Conservation (phyloP, 2,329 filamentous ascomycete genomes). For the Neofusicoccum laricinum region DNA sequence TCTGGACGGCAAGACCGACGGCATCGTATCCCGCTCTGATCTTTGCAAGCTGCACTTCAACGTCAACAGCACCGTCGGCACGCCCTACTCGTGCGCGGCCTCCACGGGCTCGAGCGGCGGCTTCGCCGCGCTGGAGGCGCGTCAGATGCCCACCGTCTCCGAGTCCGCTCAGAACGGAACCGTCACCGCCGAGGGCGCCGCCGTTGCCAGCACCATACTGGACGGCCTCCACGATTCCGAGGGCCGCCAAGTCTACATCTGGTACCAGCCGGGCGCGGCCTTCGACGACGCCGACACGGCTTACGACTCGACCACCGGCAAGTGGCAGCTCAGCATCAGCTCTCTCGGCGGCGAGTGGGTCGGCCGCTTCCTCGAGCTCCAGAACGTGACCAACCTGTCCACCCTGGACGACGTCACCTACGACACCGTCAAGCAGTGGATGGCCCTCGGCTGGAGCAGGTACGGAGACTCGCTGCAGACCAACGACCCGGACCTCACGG, state of each 20-base stretch:
- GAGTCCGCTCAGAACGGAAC: conserved; percentile 31
- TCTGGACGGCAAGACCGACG: conserved; percentile 54
- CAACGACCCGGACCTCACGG: conserved; percentile 52
- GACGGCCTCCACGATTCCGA: conserved; percentile 41
- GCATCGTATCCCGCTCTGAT: conserved; percentile 51
- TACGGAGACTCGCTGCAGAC: conserved; percentile 55
- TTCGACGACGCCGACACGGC: conserved; percentile 34
- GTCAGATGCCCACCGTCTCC: conserved; percentile 1
- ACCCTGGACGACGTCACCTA: conserved; percentile 47
- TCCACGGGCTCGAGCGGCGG: conserved; percentile 18
- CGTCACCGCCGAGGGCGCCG: conserved; percentile 28
- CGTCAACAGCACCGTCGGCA: conserved; percentile 45
- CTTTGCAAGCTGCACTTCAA: conserved; percentile 49
- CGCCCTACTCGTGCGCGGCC: conserved; percentile 43
- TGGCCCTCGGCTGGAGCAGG: conserved; percentile 44
- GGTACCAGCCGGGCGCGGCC: conserved; percentile 32
- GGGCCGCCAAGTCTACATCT: conserved; percentile 42
- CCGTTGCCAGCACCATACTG: conserved; percentile 24
- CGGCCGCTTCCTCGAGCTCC: conserved; percentile 38
- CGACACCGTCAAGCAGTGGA: conserved; percentile 56
- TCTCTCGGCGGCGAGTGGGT: conserved; percentile 41
- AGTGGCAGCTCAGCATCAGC: conserved; percentile 32
- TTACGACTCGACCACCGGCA: conserved; percentile 32
- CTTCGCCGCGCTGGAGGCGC: conserved; percentile 19
- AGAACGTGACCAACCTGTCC: not conserved